Conservation (phyloP, 2,329 filamentous ascomycete species). For the Phaeosphaeriaceae sp. region DNA sequence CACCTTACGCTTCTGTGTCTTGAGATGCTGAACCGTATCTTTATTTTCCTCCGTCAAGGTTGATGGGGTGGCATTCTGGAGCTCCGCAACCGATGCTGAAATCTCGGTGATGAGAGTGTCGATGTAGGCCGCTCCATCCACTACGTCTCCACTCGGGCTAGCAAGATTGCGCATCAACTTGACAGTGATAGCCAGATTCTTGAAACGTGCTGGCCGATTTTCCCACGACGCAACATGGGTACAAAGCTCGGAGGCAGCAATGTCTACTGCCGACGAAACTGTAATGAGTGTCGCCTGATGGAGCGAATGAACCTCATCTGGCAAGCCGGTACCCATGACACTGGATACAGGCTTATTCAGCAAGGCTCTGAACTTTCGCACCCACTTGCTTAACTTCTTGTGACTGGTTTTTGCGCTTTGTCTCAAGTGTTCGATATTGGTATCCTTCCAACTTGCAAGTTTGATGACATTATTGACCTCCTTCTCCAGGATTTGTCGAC, state of each 20-base stretch:
- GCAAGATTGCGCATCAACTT: constrained; percentile 75
- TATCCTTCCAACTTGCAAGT: constrained; percentile 97
- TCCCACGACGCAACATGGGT: constrained; percentile 40
- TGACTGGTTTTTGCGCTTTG: constrained; percentile 92
- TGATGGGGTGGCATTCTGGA: constrained; percentile 83
- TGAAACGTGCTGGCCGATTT: constrained; percentile 68
- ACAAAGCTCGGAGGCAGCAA: constrained; percentile 28
- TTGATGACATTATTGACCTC: constrained; percentile 92
- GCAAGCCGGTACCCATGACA: constrained; percentile 53
- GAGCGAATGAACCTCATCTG: constrained; percentile 29
- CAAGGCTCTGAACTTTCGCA: constrained; percentile 85
- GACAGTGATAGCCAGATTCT: constrained; percentile 72
- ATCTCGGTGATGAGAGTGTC: constrained; percentile 74
- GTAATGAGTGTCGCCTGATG: constrained; percentile 16
- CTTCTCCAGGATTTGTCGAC: constrained; percentile 81
- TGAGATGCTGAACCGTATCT: constrained; percentile 82
- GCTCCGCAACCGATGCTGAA: constrained; percentile 70
- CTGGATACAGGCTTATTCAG: constrained; percentile 77
- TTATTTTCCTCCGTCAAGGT: constrained; percentile 89
- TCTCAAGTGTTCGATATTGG: constrained; percentile 85
- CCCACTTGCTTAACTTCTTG: constrained; percentile 86
- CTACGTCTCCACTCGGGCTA: constrained; percentile 57
- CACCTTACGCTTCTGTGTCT: constrained; percentile 85
- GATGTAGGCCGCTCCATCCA: constrained; percentile 67
- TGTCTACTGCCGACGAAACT: constrained; percentile 19